phyloP scores from a whole-genome alignment of 2,329 filamentous ascomycete species.

The Endocalyx cinctus region DNA sequence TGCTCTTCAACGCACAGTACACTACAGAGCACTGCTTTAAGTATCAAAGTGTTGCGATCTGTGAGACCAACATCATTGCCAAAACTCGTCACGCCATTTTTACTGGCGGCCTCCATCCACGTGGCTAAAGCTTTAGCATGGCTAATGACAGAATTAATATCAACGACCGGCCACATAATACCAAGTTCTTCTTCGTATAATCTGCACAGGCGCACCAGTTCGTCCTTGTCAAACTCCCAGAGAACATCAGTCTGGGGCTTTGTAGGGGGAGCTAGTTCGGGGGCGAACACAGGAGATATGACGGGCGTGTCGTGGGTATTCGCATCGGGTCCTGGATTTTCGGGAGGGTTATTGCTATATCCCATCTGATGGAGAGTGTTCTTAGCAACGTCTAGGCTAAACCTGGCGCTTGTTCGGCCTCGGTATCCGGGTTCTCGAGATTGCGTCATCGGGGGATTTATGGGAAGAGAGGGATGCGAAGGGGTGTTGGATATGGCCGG shows the following conservation, averaged over 20 bases:
- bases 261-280: slow-evolving; percentile 32
- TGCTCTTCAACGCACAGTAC: slow-evolving; percentile 73
- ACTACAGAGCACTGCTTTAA: slow-evolving; percentile 81
- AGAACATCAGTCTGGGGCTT: slow-evolving; percentile 59
- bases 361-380: slow-evolving; percentile 87
- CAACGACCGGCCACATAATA: slow-evolving; percentile 84
- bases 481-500: slow-evolving; percentile 37
- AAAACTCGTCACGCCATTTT: slow-evolving; percentile 25
- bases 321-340: slow-evolving; percentile 54
- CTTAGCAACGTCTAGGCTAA: slow-evolving; percentile 82
- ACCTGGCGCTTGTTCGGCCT: slow-evolving; percentile 80
- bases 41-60: slow-evolving; percentile 56
- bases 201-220: slow-evolving; percentile 72
- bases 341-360: slow-evolving; percentile 66
- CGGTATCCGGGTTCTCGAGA: slow-evolving; percentile 67
- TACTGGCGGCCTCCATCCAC: slow-evolving; percentile 59
- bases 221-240: slow-evolving; percentile 71
- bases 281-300: slow-evolving; percentile 28
- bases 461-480: slow-evolving; percentile 37
- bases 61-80: slow-evolving; percentile 35
- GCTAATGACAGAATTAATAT: slow-evolving; percentile 65
- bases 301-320: slow-evolving; percentile 52
- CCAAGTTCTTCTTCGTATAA: slow-evolving; percentile 88
- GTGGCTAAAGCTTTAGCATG: slow-evolving; percentile 67
- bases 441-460: too few species aligned